Percentiles rank a stretch among this genome's conserved stretches.
Conservation (phyloP, 352 stramenopile genomes). For the Albugo candida region DNA sequence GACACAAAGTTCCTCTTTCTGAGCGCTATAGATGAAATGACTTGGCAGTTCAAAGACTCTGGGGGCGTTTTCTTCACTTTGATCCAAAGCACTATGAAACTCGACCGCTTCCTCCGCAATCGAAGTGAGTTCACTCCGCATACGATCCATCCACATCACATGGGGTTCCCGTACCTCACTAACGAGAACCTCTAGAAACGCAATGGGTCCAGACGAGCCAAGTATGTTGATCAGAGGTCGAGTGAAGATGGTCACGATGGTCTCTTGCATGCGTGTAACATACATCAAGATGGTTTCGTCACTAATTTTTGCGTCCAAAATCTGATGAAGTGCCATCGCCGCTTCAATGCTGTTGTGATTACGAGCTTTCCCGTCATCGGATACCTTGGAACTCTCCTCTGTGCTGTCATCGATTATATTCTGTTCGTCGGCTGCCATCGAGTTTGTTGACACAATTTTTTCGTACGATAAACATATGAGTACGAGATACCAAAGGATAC, state of each 20-base stretch:
- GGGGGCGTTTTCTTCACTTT: slow-evolving; percentile 26
- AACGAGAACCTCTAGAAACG: slow-evolving; percentile 48
- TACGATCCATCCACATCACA: slow-evolving; percentile 74
- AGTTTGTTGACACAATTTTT: slow-evolving; percentile 6
- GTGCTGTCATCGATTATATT: no score
- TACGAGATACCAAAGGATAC: slow-evolving; percentile 67
- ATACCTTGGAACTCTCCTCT: no score
- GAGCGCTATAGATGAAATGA: slow-evolving; percentile 61
- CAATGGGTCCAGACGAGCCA: slow-evolving; percentile 24
- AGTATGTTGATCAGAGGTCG: slow-evolving; percentile 55
- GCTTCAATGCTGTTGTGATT: slow-evolving; percentile 34
- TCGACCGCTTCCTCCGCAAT: slow-evolving; percentile 49
- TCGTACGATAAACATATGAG: slow-evolving; percentile 58
- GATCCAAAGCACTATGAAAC: slow-evolving; percentile 40
- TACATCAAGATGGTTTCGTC: slow-evolving; percentile 57
- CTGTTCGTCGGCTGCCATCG: slow-evolving; percentile 20
- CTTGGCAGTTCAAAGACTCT: slow-evolving; percentile 52
- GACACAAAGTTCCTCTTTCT: slow-evolving; percentile 69
- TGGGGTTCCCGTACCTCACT: slow-evolving; percentile 60
- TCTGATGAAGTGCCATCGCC: slow-evolving; percentile 46
- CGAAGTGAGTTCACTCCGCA: slow-evolving; percentile 53
- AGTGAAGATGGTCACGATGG: slow-evolving; percentile 71
- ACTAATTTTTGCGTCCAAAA: slow-evolving; percentile 40
- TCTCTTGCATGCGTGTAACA: slow-evolving; percentile 65
- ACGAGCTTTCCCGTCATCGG: not conserved